phyloP scores from a whole-genome alignment of 2,329 filamentous ascomycete genomes.

The Aspergillus sp. region DNA sequence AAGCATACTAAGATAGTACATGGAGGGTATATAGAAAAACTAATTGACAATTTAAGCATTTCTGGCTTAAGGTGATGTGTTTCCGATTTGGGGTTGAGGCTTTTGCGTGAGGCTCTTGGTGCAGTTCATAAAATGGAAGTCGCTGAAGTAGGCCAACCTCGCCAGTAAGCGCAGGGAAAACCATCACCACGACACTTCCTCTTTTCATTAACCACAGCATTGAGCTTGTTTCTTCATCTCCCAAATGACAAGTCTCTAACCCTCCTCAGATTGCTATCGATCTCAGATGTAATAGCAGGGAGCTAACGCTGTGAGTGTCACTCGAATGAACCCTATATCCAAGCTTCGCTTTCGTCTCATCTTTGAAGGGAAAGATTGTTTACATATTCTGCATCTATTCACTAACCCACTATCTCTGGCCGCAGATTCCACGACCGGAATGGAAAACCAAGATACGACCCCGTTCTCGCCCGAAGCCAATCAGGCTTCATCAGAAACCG shows the following conservation, averaged over 20 bases:
- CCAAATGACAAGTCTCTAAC: no score
- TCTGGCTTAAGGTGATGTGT: not conserved
- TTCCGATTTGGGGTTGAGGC: not conserved
- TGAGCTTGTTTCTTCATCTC: no score
- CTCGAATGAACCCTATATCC: not conserved
- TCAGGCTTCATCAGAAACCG: not conserved
- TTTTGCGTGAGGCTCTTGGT: not conserved
- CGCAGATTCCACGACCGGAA: not conserved
- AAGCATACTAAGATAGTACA: no score
- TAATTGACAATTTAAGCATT: no score
- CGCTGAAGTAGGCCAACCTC: not conserved
- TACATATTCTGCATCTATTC: not conserved
- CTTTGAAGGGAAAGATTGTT: not conserved
- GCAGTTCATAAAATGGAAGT: not conserved
- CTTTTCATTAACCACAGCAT: no score
- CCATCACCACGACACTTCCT: no score
- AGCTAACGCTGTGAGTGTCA: no score
- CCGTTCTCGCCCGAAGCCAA: not conserved
- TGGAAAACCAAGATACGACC: constrained; percentile 1
- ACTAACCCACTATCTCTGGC: not conserved
- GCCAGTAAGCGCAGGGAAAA: not conserved
- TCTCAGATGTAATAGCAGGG: no score
- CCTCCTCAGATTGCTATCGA: no score
- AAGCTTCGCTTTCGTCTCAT: not conserved
- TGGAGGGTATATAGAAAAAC: no score